A percentile compares a stretch with the other conserved stretches of the same genome.
phyloP scores from a whole-genome alignment of 805 yeast genomes.

The Ogataea naganishii region DNA sequence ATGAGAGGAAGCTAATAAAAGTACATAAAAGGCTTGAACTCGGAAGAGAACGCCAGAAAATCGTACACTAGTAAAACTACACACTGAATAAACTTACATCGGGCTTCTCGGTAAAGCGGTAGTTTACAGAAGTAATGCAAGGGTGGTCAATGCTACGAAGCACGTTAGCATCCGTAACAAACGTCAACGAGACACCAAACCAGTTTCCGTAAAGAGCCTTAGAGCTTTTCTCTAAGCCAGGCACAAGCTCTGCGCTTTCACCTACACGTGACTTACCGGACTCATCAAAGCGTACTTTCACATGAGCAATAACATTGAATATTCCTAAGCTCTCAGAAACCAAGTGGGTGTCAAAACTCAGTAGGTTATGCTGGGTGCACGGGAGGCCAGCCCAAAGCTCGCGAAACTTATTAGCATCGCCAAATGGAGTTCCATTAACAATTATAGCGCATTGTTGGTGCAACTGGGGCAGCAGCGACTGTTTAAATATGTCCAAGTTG shows the following conservation, averaged over 20 bases:
- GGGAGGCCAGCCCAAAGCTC: conserved; percentile 52
- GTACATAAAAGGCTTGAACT: too few species aligned
- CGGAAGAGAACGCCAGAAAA: too few species aligned
- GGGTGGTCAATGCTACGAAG: conserved; percentile 21
- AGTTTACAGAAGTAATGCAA: conserved; percentile 51
- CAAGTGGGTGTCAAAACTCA: conserved; percentile 58
- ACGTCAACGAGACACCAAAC: conserved; percentile 55
- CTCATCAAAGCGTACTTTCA: conserved; percentile 70
- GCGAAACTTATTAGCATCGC: conserved; percentile 43
- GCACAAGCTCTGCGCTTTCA: conserved; percentile 47
- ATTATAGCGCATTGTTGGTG: conserved; percentile 44
- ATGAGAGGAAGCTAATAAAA: too few species aligned
- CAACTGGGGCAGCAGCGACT: conserved; percentile 33
- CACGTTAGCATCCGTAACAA: conserved; percentile 50
- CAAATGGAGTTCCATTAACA: conserved; percentile 50
- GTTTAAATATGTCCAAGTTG: conserved; percentile 11
- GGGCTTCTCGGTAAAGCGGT: conserved; percentile 59
- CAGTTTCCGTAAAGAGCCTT: conserved; percentile 61
- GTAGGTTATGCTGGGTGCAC: conserved; percentile 50
- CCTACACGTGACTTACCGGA: conserved; percentile 61
- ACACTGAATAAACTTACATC: conserved; percentile 31
- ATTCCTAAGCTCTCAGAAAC: conserved; percentile 50
- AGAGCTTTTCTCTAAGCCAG: conserved; percentile 11
- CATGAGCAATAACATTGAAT: conserved; percentile 35
- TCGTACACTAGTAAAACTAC: not conserved